Evolutionary conservation across 148 eudicot species (phyloP).

Genomic region (Drosera capensis): DNA sequence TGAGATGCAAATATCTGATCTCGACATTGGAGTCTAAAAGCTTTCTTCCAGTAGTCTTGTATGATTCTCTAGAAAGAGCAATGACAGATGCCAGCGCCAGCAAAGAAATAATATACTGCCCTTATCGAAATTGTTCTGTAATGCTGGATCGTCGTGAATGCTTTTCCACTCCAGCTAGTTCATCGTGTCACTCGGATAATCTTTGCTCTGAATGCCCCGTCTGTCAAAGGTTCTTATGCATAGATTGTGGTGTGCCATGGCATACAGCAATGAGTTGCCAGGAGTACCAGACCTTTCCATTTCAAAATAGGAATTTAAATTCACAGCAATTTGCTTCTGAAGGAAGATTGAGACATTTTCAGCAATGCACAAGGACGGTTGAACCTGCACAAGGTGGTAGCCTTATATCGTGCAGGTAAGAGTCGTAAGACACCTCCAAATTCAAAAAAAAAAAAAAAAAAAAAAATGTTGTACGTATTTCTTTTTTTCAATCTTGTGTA

Average conservation of each 20-base stretch:
- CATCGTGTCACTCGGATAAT: conserved; percentile 31
- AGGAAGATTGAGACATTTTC: conserved; percentile 62
- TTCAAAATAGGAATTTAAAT: conserved; percentile 42
- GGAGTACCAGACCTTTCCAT: conserved; percentile 47
- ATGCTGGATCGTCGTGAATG: conserved; percentile 50
- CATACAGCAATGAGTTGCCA: conserved; percentile 60
- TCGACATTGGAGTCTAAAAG: conserved; percentile 35
- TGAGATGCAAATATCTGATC: conserved; percentile 40
- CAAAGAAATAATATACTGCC: conserved; percentile 45
- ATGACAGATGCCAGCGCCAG: conserved; percentile 30
- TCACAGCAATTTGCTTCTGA: conserved; percentile 40
- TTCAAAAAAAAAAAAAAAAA: no score
- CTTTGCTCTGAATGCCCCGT: conserved; percentile 57
- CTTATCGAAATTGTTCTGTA: conserved; percentile 49
- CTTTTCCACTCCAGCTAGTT: conserved; percentile 32
- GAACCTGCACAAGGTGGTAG: conserved; percentile 56
- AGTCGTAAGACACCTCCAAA: no score
- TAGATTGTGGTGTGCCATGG: conserved; percentile 66
- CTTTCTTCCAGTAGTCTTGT: conserved; percentile 58
- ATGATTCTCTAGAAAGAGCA: conserved; percentile 35
- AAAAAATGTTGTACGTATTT: no score
- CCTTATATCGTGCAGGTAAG: conserved; percentile 74
- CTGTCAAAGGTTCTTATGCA: conserved; percentile 44
- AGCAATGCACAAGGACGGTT: conserved; percentile 50
- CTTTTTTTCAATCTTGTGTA: no score